Conservation (phyloP, 352 stramenopile species). For the Globisporangium barbulae region DNA sequence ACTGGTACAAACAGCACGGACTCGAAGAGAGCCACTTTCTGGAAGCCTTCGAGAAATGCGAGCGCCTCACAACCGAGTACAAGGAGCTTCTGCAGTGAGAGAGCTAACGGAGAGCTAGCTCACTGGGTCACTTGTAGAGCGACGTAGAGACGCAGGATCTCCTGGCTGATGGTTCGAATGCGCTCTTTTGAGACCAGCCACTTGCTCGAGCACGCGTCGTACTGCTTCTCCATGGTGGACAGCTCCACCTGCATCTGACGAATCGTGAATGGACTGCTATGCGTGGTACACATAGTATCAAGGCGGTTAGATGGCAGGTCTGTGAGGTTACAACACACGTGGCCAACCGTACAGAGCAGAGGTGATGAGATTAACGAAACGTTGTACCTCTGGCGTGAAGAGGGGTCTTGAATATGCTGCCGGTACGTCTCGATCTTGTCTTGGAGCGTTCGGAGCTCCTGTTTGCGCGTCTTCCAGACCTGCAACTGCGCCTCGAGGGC, state of each 20-base stretch:
- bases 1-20: conserved; percentile 46
- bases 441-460: conserved; percentile 7
- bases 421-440: conserved; percentile 4
- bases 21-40: conserved; percentile 37
- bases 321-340: not conserved
- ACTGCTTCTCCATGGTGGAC: conserved; percentile 12
- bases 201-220: conserved; percentile 2
- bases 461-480: conserved; percentile 8
- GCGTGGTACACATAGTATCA: not conserved
- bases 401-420: not conserved
- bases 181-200: conserved; percentile 16
- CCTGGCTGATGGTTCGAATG: conserved; percentile 7
- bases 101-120: no score
- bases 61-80: conserved; percentile 24
- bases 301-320: conserved; percentile 1
- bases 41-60: conserved; percentile 27
- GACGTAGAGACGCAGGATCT: conserved; percentile 11
- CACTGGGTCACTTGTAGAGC: conserved; percentile 4
- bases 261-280: not conserved
- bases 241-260: conserved; percentile 12
- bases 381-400: conserved; percentile 3
- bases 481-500: conserved; percentile 14
- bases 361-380: not conserved
- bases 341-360: not conserved
- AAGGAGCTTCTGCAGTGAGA: conserved; percentile 20